These are phyloP conservation scores for Exsudoporus frostii DNA, from an alignment of 768 basidiomycete species.

Conservation along the genomic window DNA sequence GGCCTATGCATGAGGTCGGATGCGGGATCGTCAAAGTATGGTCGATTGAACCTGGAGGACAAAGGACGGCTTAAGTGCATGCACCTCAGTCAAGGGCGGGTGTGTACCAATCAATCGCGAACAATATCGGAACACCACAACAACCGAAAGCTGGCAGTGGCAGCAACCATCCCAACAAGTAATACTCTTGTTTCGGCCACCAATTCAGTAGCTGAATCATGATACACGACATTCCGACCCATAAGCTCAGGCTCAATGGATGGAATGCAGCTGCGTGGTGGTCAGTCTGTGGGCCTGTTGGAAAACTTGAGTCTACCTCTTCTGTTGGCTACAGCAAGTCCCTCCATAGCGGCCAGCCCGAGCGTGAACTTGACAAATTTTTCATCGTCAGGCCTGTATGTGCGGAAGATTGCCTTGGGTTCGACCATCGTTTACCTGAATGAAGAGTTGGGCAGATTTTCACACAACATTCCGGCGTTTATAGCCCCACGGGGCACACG, in stretches of 20 bases:
- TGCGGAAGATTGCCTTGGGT: conserved; percentile 51
- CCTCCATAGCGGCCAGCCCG: conserved; percentile 64
- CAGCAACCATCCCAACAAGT: conserved; percentile 48
- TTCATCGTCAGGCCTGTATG: conserved; percentile 48
- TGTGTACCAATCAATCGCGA: conserved; percentile 63
- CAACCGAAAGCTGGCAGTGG: conserved; percentile 68
- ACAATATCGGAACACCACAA: conserved; percentile 60
- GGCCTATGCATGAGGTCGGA: conserved; percentile 49
- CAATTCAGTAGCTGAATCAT: conserved; percentile 60
- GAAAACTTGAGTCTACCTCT: conserved; percentile 37
- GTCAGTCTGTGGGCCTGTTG: background rate
- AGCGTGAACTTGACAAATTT: conserved; percentile 62
- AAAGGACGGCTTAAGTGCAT: background rate
- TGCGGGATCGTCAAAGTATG: conserved; percentile 55
- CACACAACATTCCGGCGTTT: background rate
- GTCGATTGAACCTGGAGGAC: conserved; percentile 60
- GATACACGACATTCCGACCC: conserved; percentile 56
- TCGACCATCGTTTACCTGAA: conserved; percentile 35
- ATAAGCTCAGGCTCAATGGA: conserved; percentile 57
- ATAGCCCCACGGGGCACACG: conserved; percentile 3
- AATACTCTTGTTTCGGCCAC: conserved; percentile 57
- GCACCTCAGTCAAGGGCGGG: background rate
- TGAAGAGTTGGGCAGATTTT: background rate
- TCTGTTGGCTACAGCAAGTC: conserved; percentile 64
- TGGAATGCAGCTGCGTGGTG: conserved; percentile 46